phyloP scores from a whole-genome alignment of 495 filamentous ascomycete species.

The Xylaria acuta region DNA sequence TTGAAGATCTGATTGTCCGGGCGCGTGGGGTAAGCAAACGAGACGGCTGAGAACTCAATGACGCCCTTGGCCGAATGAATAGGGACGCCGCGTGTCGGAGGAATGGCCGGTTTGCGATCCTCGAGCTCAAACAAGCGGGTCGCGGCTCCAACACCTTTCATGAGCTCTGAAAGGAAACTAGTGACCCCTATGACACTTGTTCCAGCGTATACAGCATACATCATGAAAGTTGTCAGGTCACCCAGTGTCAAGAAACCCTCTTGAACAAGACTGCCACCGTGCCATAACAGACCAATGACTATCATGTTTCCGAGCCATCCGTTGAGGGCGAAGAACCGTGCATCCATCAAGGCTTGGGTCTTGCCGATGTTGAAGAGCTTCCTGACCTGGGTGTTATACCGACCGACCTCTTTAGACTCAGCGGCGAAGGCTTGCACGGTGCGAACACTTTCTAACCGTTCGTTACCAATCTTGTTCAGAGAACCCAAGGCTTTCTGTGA shows the following conservation, averaged over 20 bases:
- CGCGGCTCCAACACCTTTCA: constrained; percentile 97
- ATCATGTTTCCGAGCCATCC: constrained; percentile 95
- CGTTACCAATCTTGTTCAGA: constrained; percentile 95
- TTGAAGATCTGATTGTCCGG: constrained; percentile 92
- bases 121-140: constrained; percentile 95
- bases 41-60: constrained; percentile 83
- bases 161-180: constrained; percentile 95
- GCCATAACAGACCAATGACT: constrained; percentile 87
- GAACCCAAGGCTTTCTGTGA: constrained; percentile 93
- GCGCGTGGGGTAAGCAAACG: constrained; percentile 88
- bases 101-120: constrained; percentile 87
- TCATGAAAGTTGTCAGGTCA: constrained; percentile 94
- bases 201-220: constrained; percentile 96
- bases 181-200: constrained; percentile 90
- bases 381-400: constrained; percentile 90
- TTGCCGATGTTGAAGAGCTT: constrained; percentile 90
- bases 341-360: constrained; percentile 83
- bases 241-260: constrained; percentile 85
- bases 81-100: constrained; percentile 76
- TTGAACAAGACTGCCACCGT: constrained; percentile 88
- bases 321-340: constrained; percentile 88
- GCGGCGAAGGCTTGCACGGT: constrained; percentile 95
- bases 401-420: constrained; percentile 83
- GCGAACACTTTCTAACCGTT: constrained; percentile 91
- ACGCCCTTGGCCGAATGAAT: constrained; percentile 83